Conservation (phyloP, 345 rosid species). For the Linum trigynum region DNA sequence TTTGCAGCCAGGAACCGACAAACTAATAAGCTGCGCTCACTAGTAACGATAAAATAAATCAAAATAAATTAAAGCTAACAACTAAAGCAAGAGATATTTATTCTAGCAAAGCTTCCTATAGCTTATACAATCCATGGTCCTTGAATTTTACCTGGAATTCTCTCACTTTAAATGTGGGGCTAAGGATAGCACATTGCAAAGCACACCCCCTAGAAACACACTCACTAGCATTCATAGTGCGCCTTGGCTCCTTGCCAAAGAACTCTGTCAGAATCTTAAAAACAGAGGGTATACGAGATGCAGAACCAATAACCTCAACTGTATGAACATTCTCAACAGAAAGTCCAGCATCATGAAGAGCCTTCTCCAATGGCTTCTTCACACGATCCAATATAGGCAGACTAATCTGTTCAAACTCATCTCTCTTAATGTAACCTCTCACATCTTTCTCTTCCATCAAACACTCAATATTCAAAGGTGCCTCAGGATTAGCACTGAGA, state of each 20-base stretch:
- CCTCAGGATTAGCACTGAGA: constrained; percentile 86
- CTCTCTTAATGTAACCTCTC: constrained; percentile 75
- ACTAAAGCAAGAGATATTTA: no score
- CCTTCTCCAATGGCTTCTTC: constrained; percentile 79
- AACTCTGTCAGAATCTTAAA: constrained; percentile 73
- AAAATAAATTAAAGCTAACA: no score
- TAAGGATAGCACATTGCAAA: constrained; percentile 89
- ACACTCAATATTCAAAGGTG: constrained; percentile 87
- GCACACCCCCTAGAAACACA: constrained; percentile 91
- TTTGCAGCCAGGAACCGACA: background rate
- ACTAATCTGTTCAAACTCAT: constrained; percentile 78
- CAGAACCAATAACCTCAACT: constrained; percentile 93
- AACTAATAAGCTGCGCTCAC: no score
- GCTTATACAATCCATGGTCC: no score
- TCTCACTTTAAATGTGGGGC: constrained; percentile 93
- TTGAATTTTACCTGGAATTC: constrained; percentile 69
- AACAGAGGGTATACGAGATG: constrained; percentile 78
- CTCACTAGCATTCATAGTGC: constrained; percentile 98
- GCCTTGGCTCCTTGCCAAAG: constrained; percentile 96
- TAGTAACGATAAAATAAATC: background rate
- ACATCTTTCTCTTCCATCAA: constrained; percentile 98
- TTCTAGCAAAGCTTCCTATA: no score
- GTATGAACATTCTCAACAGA: constrained; percentile 61
- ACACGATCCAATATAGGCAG: constrained; percentile 75
- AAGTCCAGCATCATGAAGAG: constrained; percentile 76